Evolutionary conservation across 2,329 filamentous ascomycete species (phyloP).

Genomic region (Talaromyces marneffei): DNA sequence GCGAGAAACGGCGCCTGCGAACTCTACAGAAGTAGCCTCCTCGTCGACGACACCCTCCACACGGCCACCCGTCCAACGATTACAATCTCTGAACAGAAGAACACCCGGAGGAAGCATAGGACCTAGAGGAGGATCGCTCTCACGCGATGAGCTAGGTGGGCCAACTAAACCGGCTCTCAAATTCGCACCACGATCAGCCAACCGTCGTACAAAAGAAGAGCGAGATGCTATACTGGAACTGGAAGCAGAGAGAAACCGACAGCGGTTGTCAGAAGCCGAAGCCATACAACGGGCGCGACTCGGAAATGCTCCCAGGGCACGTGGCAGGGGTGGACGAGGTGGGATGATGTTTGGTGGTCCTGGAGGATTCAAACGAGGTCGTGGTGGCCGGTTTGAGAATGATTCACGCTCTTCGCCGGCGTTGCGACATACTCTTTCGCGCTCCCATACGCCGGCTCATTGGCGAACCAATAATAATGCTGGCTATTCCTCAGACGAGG

Average conservation of each 20-base stretch:
- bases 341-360: constrained; percentile 24
- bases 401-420: constrained; percentile 25
- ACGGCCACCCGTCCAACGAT: constrained; percentile 36
- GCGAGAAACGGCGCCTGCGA: constrained; percentile 7
- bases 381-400: constrained; percentile 21
- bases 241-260: constrained; percentile 37
- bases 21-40: constrained; percentile 15
- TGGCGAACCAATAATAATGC: constrained; percentile 15
- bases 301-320: constrained; percentile 23
- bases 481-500: constrained; percentile 43
- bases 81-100: constrained; percentile 39
- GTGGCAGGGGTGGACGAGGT: constrained; percentile 28
- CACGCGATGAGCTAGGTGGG: constrained; percentile 24
- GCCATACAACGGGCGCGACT: constrained; percentile 34
- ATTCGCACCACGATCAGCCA: constrained; percentile 38
- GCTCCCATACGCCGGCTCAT: constrained; percentile 24
- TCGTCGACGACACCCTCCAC: constrained; percentile 15
- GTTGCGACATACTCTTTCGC: constrained; percentile 24
- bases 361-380: constrained; percentile 25
- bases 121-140: constrained; percentile 19
- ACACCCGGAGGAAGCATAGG: constrained; percentile 33
- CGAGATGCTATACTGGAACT: constrained; percentile 39
- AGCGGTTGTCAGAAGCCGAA: constrained; percentile 36
- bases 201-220: constrained; percentile 42
- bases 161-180: constrained; percentile 36